These are phyloP conservation scores for Solanum appendiculatum DNA, from an alignment of 257 asterid species.

Conservation along the genomic window DNA sequence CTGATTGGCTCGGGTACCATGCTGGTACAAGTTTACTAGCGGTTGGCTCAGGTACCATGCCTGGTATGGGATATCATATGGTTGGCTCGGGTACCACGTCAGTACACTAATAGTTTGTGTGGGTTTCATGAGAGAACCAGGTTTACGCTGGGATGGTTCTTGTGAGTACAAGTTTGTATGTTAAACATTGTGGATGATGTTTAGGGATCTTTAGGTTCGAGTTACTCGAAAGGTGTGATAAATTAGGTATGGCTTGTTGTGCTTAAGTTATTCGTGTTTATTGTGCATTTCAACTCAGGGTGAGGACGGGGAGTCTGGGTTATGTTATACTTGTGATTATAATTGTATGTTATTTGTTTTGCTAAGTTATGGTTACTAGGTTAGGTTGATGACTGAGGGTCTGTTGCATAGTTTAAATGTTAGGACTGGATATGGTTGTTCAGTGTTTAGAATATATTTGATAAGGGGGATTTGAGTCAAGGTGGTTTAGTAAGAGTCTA, in stretches of 20 bases:
- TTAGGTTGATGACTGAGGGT: too few relatives aligned
- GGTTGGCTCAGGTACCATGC: background rate
- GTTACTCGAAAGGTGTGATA: background rate
- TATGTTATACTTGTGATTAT: background rate
- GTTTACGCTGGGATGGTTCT: background rate
- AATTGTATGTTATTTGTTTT: background rate
- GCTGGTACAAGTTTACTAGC: background rate
- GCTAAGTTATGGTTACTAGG: too few relatives aligned
- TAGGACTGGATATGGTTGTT: background rate
- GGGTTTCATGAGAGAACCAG: background rate
- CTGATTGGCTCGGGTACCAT: background rate
- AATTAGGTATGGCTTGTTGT: background rate
- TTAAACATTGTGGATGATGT: background rate
- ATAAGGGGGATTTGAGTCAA: background rate
- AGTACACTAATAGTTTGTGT: background rate
- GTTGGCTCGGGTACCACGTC: fast-evolving
- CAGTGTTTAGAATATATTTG: background rate
- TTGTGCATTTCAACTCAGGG: background rate
- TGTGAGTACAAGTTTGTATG: background rate
- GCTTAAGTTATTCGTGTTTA: background rate
- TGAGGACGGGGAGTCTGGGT: background rate
- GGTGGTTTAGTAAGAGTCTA: background rate
- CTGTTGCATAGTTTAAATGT: background rate
- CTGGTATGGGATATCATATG: too few relatives aligned
- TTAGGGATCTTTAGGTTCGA: background rate